These are phyloP conservation scores for Huntiella decipiens DNA, from an alignment of 2,329 filamentous ascomycete genomes.

Conservation along the genomic window DNA sequence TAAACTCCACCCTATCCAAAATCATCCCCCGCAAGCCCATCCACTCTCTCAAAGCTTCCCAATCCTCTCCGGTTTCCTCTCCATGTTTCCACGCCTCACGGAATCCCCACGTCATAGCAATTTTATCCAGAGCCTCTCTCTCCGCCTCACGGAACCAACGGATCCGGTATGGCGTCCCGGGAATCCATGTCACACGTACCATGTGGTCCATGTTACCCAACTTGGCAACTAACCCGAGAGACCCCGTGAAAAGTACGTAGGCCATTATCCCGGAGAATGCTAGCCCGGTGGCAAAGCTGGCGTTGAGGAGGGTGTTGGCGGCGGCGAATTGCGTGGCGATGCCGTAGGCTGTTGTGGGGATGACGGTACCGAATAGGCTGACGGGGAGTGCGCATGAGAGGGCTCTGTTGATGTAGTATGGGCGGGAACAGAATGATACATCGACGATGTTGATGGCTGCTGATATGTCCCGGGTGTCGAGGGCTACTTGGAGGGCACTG, in stretches of 20 bases:
- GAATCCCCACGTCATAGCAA: slow-evolving; percentile 85
- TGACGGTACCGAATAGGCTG: slow-evolving; percentile 25
- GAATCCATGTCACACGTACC: slow-evolving; percentile 78
- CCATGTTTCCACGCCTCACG: slow-evolving; percentile 60
- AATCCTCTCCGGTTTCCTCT: slow-evolving; percentile 80
- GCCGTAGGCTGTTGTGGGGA: slow-evolving; percentile 51
- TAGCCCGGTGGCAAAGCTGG: slow-evolving; percentile 52
- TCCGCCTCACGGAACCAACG: slow-evolving; percentile 85
- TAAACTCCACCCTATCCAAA: slow-evolving; percentile 70
- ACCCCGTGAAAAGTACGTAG: slow-evolving; percentile 64
- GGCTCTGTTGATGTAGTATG: slow-evolving; percentile 48
- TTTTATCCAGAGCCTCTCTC: slow-evolving; percentile 64
- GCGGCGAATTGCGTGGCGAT: slow-evolving; percentile 40
- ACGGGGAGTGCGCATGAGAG: slow-evolving; percentile 31
- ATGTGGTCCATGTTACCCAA: slow-evolving; percentile 89
- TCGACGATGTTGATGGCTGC: slow-evolving; percentile 61
- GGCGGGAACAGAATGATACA: slow-evolving; percentile 44
- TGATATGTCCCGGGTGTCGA: slow-evolving; percentile 58
- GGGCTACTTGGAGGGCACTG: slow-evolving; percentile 58
- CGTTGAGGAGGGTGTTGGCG: slow-evolving; percentile 62
- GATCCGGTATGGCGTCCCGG: slow-evolving; percentile 59
- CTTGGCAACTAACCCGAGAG: slow-evolving; percentile 65
- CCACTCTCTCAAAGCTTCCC: slow-evolving; percentile 71
- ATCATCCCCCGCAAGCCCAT: slow-evolving; percentile 72
- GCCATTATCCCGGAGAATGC: slow-evolving; percentile 65